Percentiles rank a stretch among this genome's conserved stretches.
Evolutionary conservation across 78 protist genomes (phyloP).

Genomic region (Thecamonas trahens): DNA sequence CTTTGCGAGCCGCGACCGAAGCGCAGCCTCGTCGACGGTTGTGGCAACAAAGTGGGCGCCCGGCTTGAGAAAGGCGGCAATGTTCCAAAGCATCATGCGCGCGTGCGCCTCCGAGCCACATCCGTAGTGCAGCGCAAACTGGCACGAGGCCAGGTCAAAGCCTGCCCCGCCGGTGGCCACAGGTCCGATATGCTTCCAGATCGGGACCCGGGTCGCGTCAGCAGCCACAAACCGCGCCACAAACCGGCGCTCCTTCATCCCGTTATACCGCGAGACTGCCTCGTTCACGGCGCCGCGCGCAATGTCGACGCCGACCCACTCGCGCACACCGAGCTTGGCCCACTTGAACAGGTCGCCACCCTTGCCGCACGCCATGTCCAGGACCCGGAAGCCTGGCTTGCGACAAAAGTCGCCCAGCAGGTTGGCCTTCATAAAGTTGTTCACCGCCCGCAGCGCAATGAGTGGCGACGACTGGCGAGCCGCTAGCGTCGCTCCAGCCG

Average conservation of each 20-base stretch:
- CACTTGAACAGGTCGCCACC: slow-evolving; percentile 15
- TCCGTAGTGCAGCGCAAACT: slow-evolving; percentile 13
- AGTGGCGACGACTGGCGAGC: too few species aligned
- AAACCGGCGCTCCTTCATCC: too few species aligned
- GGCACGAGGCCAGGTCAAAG: slow-evolving; percentile 15
- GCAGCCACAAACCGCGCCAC: too few species aligned
- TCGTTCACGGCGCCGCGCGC: not conserved
- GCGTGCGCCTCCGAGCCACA: slow-evolving; percentile 8
- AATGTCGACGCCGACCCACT: slow-evolving; percentile 10
- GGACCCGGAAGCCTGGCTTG: not conserved
- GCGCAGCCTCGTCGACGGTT: too few species aligned
- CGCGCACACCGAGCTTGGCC: not conserved
- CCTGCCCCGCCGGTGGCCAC: not conserved
- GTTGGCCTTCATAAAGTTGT: too few species aligned
- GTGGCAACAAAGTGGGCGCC: slow-evolving; percentile 16
- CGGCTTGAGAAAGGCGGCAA: not conserved
- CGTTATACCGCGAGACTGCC: not conserved
- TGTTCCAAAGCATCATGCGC: slow-evolving; percentile 3
- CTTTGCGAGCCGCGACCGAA: too few species aligned
- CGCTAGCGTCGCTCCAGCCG: too few species aligned
- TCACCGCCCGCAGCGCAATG: too few species aligned
- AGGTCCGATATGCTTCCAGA: too few species aligned
- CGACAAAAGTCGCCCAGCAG: too few species aligned
- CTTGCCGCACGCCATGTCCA: slow-evolving; percentile 23
- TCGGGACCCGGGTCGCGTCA: too few species aligned